Evolutionary conservation across 2,329 filamentous ascomycete genomes (phyloP), one percentile per base, ranked within the genome.

Genomic region (Lasiodiplodia sp.): DNA sequence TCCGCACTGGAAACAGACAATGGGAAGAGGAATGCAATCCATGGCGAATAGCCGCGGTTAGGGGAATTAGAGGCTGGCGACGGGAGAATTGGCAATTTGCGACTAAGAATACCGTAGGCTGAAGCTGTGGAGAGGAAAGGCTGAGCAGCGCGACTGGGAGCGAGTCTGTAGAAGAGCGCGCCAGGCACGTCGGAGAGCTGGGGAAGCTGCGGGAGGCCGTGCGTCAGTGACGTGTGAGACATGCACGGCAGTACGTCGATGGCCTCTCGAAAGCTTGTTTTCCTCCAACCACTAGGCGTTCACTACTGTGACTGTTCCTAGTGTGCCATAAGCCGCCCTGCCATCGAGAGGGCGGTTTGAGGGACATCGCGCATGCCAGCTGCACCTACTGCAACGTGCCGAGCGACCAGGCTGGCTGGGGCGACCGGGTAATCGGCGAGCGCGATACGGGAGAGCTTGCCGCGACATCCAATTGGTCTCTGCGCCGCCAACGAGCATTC

Each of bases 1-100:
- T 75, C 78, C 85, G 75, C 84, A 87, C 75, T 87, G 85, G 75
- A 87, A 84, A 76, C 85, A 87, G 72, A 86, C 75, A 12, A 85
- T 80, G 49, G 85, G 82, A 66, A 86, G 75, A 21, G 84, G 84
- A 58, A 86, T 72, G 74, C 79, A 81, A 65, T 82, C 80, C 81
- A 83, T 71, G 38, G 52, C 47, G 37, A 25, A 47, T 25, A 56
- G 7, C 55, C 55, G 34, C 55, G 55, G 21, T 47, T 8, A 47
- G 44, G 18, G 21, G 21, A 64, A 28, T 34, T 51, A 47, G 23
- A 14, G 21, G 44, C 44, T 12, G 47, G 60, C 47, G 31, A n/a
- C 60, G 14, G 60, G n/a, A 21, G 38, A 64, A 38, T 44, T 64
- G 60, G 23, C 12, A 25, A n/a, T n/a, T 4, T 7, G 60, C 60